Evolutionary conservation across 164 flowering plant species (phyloP), one percentile per base, ranked within the genome.

Genomic region (Houttuynia cordata): DNA sequence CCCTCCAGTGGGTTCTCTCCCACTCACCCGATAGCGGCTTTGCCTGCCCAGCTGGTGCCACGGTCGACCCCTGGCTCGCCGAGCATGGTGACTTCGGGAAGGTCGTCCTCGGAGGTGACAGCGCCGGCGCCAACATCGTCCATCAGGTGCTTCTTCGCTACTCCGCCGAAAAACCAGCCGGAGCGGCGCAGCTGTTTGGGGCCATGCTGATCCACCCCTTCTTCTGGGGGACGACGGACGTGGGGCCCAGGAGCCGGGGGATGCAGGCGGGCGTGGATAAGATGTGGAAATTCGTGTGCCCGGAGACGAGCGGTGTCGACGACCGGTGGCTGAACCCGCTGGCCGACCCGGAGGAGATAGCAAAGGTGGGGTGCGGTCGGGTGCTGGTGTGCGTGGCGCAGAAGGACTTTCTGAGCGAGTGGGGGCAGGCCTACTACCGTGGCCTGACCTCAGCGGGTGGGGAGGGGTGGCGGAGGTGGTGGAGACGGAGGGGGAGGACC

Each of bases 31-130:
- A n/a, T n/a, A n/a, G n/a, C n/a, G n/a, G n/a, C n/a, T n/a, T n/a
- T n/a, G n/a, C n/a, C n/a, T n/a, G n/a, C n/a, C n/a, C n/a, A n/a
- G n/a, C n/a, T n/a, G n/a, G n/a, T n/a, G n/a, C n/a, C n/a, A n/a
- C n/a, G n/a, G n/a, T n/a, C n/a, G n/a, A n/a, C n/a, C n/a, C n/a
- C n/a, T n/a, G 89, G 90, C 24, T 86, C 13, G 22, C 13, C 1
- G 65, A 70, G 0, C 56, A 68, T n/a, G 90, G 57, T 0, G 81
- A 86, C 57, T 71, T 86, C 42, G 30, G 45, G 0, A 55, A 71
- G 25, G 24, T 86, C 4, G 74, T 80, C 63, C 8, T 82, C 3
- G 82, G 70, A 9, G 94, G 94, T 0, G 94, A 84, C 62, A 82
- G 82, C 25, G 76, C 88, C 0, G 88, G 94, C 0, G 94, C 71